Percentiles rank a stretch among this genome's conserved stretches.
These are phyloP conservation scores for Coleophoma eucalyptorum DNA, from an alignment of 2,329 filamentous ascomycete genomes.

Conservation along the genomic window DNA sequence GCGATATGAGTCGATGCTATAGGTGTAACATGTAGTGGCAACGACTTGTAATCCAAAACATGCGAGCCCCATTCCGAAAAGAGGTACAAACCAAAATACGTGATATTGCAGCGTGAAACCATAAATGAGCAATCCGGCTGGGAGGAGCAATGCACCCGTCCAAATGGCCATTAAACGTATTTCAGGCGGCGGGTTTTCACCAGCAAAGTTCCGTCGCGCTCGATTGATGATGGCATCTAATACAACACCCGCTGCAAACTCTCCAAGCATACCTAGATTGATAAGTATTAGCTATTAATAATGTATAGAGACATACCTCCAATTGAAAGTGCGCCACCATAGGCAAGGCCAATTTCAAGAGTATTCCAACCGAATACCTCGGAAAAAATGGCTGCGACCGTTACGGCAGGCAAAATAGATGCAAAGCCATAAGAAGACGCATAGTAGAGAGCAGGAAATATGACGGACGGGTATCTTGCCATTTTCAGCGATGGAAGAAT, in stretches of 20 bases:
- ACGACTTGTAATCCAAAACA: slow-evolving; percentile 25
- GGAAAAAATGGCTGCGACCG: slow-evolving; percentile 26
- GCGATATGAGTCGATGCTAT: slow-evolving; percentile 21
- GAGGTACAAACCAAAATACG: slow-evolving; percentile 21
- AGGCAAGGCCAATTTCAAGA: slow-evolving; percentile 25
- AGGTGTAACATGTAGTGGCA: slow-evolving; percentile 22
- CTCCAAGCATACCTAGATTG: no score
- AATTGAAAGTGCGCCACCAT: slow-evolving; percentile 24
- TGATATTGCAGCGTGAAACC: slow-evolving; percentile 26
- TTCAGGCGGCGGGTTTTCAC: slow-evolving; percentile 14
- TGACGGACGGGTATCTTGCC: slow-evolving; percentile 25
- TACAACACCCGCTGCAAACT: slow-evolving; percentile 7
- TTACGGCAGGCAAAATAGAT: slow-evolving; percentile 28
- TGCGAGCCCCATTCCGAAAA: slow-evolving; percentile 22
- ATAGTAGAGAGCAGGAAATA: slow-evolving; percentile 29
- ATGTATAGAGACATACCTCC: slow-evolving; percentile 16
- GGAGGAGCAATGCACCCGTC: slow-evolving; percentile 21
- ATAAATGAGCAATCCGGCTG: slow-evolving; percentile 26
- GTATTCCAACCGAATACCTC: slow-evolving; percentile 26
- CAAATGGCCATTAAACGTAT: slow-evolving; percentile 23
- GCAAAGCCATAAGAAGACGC: slow-evolving; percentile 26
- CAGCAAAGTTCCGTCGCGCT: slow-evolving; percentile 2
- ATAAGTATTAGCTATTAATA: no score
- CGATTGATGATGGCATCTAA: slow-evolving; percentile 7
- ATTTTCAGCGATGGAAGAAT: slow-evolving; percentile 22